Evolutionary conservation across 805 yeast genomes (phyloP).

Genomic region (Zygoascus flipseniorum): DNA sequence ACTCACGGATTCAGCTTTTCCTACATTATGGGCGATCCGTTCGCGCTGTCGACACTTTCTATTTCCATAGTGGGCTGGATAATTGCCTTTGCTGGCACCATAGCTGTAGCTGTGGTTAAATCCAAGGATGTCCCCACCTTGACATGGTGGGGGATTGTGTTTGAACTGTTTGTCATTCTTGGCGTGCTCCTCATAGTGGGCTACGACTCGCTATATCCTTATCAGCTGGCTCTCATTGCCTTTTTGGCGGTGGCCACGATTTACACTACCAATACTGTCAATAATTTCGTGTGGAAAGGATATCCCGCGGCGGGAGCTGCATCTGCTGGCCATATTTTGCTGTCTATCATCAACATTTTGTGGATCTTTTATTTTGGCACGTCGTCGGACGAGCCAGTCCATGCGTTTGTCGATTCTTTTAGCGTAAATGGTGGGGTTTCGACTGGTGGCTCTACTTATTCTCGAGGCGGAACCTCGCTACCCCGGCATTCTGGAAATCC

Average conservation of each 20-base stretch:
- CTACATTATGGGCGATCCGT: conserved; percentile 64
- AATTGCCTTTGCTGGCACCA: conserved; percentile 80
- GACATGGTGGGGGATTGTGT: conserved; percentile 96
- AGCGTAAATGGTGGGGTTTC: conserved; percentile 35
- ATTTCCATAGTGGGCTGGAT: conserved; percentile 77
- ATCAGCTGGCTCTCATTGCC: conserved; percentile 47
- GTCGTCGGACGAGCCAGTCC: conserved; percentile 79
- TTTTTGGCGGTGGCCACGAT: conserved; percentile 64
- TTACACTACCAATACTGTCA: conserved; percentile 78
- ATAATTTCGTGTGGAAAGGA: conserved; percentile 62
- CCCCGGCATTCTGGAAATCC: conserved; percentile 4
- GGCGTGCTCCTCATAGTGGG: conserved; percentile 46
- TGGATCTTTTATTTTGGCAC: conserved; percentile 91
- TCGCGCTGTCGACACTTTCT: conserved; percentile 73
- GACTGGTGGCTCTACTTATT: conserved; percentile 1
- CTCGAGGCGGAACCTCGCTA: conserved; percentile 5
- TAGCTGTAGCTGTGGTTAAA: conserved; percentile 32
- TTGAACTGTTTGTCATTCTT: conserved; percentile 54
- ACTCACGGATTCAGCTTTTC: conserved; percentile 8
- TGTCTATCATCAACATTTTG: conserved; percentile 70
- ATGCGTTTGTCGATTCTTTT: conserved; percentile 77
- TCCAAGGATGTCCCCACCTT: conserved; percentile 46
- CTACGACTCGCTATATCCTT: conserved; percentile 56
- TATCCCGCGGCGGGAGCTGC: conserved; percentile 71
- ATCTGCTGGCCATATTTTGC: conserved; percentile 82